Evolutionary conservation across 2,329 filamentous ascomycete genomes (phyloP).

Genomic region (Diaporthe vexans): DNA sequence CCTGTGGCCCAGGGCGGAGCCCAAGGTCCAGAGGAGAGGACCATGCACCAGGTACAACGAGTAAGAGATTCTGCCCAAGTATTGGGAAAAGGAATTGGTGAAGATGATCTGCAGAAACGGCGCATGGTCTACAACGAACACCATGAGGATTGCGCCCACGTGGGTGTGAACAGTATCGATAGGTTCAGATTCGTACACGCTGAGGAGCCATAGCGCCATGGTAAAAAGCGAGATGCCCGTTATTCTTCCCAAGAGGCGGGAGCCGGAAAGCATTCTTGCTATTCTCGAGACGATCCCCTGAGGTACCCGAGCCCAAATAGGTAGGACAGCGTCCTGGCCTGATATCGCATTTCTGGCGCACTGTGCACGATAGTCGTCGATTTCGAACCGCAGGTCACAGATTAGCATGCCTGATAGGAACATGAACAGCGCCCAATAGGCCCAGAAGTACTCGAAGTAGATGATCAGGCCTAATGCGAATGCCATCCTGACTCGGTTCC

Average conservation of each 20-base stretch:
- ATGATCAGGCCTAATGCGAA: conserved; percentile 42
- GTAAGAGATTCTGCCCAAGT: conserved; percentile 41
- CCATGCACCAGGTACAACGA: conserved; percentile 39
- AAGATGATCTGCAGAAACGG: conserved; percentile 36
- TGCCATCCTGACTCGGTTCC: conserved; percentile 43
- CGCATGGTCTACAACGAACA: conserved; percentile 29
- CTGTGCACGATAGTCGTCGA: conserved; percentile 37
- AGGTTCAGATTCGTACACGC: conserved; percentile 7
- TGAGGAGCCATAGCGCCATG: conserved; percentile 34
- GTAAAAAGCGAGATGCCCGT: conserved; percentile 22
- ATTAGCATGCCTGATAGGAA: conserved; percentile 52
- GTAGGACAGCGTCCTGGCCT: background rate
- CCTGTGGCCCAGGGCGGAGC: conserved; percentile 18
- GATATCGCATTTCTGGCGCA: background rate
- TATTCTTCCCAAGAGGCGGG: background rate
- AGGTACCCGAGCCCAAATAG: conserved; percentile 29
- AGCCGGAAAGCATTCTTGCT: background rate
- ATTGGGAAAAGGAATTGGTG: conserved; percentile 39
- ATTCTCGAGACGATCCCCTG: background rate
- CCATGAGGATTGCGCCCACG: conserved; percentile 23
- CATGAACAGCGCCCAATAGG: conserved; percentile 48
- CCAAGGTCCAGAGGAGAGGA: conserved; percentile 39
- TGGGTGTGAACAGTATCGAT: conserved; percentile 25
- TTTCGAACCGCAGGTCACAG: conserved; percentile 48
- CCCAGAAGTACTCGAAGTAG: conserved; percentile 46